These are phyloP conservation scores for Tetrapisispora phaffii DNA, from an alignment of 805 yeast species.

Conservation along the genomic window DNA sequence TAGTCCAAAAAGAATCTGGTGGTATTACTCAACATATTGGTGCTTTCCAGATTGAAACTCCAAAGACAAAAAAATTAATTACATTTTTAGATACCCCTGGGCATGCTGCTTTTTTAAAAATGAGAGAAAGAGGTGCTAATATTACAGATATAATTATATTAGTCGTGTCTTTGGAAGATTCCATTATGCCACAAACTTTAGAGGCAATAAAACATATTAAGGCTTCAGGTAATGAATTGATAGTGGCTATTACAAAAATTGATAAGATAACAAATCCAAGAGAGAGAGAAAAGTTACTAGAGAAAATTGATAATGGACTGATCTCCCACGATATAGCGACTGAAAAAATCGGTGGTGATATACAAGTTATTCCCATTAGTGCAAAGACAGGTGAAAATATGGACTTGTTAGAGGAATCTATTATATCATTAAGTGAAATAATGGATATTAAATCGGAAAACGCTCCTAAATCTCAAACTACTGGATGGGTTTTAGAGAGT, in stretches of 20 bases:
- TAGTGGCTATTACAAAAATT: constrained; percentile 88
- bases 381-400: constrained; percentile 86
- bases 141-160: constrained; percentile 85
- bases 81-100: constrained; percentile 97
- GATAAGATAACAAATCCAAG: constrained; percentile 45
- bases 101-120: constrained; percentile 90
- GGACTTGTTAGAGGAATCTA: constrained; percentile 82
- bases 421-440: constrained; percentile 74
- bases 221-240: constrained; percentile 39
- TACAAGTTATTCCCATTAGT: constrained; percentile 78
- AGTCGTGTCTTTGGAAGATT: constrained; percentile 95
- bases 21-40: constrained; percentile 98
- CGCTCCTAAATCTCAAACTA: constrained; percentile 37
- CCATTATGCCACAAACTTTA: constrained; percentile 93
- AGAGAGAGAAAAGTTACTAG: constrained; percentile 50
- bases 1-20: constrained; percentile 81
- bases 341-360: constrained; percentile 92
- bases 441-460: constrained; percentile 61
- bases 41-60: constrained; percentile 83
- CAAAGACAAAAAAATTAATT: constrained; percentile 59
- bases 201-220: constrained; percentile 93
- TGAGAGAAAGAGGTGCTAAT: constrained; percentile 94
- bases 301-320: constrained; percentile 68
- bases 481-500: constrained; percentile 88
- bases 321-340: constrained; percentile 70